Evolutionary conservation across 129 eudicot genomes (phyloP).

Genomic region (Glebionis coronaria): DNA sequence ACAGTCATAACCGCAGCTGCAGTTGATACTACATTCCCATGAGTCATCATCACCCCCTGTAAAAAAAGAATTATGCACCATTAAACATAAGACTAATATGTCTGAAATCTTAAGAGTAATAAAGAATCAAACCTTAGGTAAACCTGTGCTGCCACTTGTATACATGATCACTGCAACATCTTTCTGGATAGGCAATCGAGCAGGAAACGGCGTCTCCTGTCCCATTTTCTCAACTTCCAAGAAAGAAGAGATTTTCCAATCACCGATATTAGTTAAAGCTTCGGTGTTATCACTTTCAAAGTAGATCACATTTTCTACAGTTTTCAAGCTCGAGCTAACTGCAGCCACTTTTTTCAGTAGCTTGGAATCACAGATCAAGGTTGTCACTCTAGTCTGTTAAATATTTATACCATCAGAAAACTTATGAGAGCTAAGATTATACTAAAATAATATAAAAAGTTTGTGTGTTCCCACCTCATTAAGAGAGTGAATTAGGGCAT

Average conservation of each 20-base stretch:
- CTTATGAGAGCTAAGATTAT: conserved; percentile 1
- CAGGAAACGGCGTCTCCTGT: conserved; percentile 38
- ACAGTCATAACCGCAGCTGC: conserved; percentile 94
- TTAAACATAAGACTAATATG: not conserved
- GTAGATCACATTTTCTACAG: conserved; percentile 61
- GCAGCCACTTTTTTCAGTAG: conserved; percentile 75
- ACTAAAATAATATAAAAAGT: conserved; percentile 1
- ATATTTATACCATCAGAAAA: conserved; percentile 13
- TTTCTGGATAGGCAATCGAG: conserved; percentile 66
- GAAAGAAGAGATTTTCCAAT: conserved; percentile 59
- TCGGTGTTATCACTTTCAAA: conserved; percentile 58
- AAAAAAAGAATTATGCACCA: not conserved
- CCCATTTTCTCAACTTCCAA: conserved; percentile 81
- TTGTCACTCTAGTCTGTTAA: conserved; percentile 82
- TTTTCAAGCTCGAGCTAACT: conserved; percentile 63
- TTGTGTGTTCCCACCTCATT: conserved; percentile 61
- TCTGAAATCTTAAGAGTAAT: not conserved
- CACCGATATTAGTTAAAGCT: conserved; percentile 29
- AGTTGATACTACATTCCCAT: conserved; percentile 85
- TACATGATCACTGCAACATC: conserved; percentile 97
- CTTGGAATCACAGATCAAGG: conserved; percentile 83
- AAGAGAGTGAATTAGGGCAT: conserved; percentile 85
- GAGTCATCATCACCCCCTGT: conserved; percentile 99
- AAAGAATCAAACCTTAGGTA: conserved; percentile 78
- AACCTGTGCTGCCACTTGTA: conserved; percentile 98